These are phyloP conservation scores for Ganoderma multipileum DNA, from an alignment of 1,284 basidiomycete species.

Conservation along the genomic window DNA sequence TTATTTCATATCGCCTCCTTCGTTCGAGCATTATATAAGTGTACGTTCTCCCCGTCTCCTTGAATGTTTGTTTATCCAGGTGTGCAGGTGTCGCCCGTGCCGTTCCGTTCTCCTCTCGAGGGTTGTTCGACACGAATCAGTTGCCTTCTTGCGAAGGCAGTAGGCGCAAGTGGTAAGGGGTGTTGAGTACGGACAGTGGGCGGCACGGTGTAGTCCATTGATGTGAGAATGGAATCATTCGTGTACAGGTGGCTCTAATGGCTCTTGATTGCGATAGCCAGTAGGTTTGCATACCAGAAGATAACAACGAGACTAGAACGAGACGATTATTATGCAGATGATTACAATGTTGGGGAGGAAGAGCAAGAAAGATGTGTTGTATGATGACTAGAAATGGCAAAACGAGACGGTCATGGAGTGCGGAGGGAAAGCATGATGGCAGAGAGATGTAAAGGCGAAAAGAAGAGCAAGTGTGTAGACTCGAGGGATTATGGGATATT, in stretches of 20 bases:
- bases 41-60: conserved; percentile 15
- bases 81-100: not conserved
- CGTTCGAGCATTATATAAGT: conserved; percentile 27
- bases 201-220: no score
- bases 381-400: not conserved
- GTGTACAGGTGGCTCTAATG: no score
- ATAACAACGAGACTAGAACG: not conserved
- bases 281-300: not conserved
- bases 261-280: no score
- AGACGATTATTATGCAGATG: not conserved
- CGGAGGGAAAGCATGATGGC: no score
- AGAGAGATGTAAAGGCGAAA: not conserved
- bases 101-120: not conserved
- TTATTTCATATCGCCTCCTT: conserved; percentile 18
- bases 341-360: not conserved
- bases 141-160: no score
- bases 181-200: no score
- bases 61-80: not conserved
- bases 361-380: not conserved
- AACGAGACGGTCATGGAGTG: not conserved
- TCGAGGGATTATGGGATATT: not conserved
- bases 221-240: no score
- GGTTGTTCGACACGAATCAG: no score
- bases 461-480: not conserved
- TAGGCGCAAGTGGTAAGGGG: no score